Evolutionary conservation across 306 rosid genomes (phyloP).

Genomic region (Malus orientalis): DNA sequence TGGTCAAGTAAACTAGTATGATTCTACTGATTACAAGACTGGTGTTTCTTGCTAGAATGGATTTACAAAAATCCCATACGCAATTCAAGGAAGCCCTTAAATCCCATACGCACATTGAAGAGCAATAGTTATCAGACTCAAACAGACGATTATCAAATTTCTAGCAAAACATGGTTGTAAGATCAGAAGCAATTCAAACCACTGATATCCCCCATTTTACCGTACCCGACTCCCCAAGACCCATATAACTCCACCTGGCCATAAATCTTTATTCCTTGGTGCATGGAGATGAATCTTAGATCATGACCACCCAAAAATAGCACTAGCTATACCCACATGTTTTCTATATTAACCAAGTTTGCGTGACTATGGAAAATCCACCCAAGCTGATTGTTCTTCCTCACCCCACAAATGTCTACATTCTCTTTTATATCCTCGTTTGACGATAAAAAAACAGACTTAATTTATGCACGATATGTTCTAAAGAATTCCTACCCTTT

Average conservation of each 20-base stretch:
- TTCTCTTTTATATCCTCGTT: neutral
- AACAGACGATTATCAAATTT: neutral
- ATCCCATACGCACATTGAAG: neutral
- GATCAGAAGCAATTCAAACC: neutral
- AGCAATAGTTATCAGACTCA: neutral
- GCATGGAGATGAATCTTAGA: neutral
- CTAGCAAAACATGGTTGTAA: neutral
- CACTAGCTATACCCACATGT: neutral
- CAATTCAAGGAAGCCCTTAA: neutral
- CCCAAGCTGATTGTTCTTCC: neutral
- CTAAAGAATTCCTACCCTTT: neutral
- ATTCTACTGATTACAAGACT: neutral
- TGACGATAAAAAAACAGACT: too few relatives aligned
- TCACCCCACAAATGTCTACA: neutral
- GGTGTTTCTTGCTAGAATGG: neutral
- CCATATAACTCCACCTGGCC: neutral
- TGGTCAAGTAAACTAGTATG: neutral
- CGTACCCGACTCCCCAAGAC: neutral
- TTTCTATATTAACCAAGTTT: neutral
- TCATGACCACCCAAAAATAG: neutral
- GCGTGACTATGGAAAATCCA: neutral
- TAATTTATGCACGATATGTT: neutral
- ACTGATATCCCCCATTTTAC: neutral
- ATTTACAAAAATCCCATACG: neutral
- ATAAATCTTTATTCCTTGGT: neutral